Conservation (phyloP, 23 red algal species). For the Porphyridium purpureum region DNA sequence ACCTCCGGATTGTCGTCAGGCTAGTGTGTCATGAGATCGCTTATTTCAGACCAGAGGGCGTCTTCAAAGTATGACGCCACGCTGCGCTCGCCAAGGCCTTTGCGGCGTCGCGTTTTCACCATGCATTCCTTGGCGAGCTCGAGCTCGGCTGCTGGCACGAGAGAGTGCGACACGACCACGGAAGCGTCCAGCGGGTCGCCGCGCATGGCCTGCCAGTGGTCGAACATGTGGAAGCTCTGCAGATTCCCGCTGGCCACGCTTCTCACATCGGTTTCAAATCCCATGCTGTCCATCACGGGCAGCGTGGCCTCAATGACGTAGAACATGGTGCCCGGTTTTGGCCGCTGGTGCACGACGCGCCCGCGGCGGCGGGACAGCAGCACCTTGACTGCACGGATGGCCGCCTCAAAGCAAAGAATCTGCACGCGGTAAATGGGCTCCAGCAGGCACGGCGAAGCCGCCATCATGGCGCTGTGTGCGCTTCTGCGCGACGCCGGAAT, state of each 20-base stretch:
- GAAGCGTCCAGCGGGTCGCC: constrained; percentile 73
- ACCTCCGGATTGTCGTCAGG: too few species aligned
- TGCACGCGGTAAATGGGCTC: constrained; percentile 39
- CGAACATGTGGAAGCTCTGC: constrained; percentile 46
- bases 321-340: constrained; percentile 39
- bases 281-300: constrained; percentile 72
- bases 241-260: constrained; percentile 37
- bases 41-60: too few species aligned
- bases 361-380: constrained; percentile 54
- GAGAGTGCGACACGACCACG: too few species aligned
- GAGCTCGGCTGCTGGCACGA: constrained; percentile 19
- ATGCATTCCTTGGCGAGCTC: constrained; percentile 71
- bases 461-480: constrained; percentile 56
- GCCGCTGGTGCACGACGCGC: constrained; percentile 15
- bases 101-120: constrained; percentile 76
- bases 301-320: constrained; percentile 27
- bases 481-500: constrained; percentile 63
- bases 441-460: constrained; percentile 58
- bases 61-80: constrained; percentile 75
- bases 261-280: constrained; percentile 71
- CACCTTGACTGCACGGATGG: background rate
- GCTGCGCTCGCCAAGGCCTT: constrained; percentile 44
- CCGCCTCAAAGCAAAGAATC: background rate
- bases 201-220: constrained; percentile 64
- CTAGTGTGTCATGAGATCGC: too few species aligned